Conservation (phyloP, 768 basidiomycete species). For the Phanerodontia chrysosporium region DNA sequence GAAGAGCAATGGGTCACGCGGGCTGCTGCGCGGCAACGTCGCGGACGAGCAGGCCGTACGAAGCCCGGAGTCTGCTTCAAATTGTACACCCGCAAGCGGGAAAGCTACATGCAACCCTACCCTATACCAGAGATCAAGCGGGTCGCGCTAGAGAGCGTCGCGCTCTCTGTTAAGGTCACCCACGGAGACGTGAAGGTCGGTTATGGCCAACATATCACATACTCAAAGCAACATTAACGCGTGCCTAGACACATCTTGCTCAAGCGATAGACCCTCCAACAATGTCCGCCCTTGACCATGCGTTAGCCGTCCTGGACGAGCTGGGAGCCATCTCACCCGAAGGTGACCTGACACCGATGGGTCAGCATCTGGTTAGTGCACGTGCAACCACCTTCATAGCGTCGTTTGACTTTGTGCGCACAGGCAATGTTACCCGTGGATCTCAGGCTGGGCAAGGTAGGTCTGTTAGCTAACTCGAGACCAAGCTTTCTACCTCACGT, state of each 20-base stretch:
- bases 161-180: slow-evolving; percentile 78
- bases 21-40: slow-evolving; percentile 78
- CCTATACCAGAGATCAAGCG: slow-evolving; percentile 86
- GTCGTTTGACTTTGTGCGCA: no score
- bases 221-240: neutral
- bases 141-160: slow-evolving; percentile 79
- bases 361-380: slow-evolving; percentile 63
- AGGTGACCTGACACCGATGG: slow-evolving; percentile 73
- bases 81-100: slow-evolving; percentile 73
- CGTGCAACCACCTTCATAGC: no score
- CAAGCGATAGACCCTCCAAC: slow-evolving; percentile 85
- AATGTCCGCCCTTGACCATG: slow-evolving; percentile 67
- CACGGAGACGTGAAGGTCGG: slow-evolving; percentile 72
- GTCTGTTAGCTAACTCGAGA: no score
- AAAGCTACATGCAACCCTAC: slow-evolving; percentile 63
- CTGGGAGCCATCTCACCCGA: slow-evolving; percentile 70
- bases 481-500: neutral
- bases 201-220: neutral
- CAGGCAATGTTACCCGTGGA: slow-evolving; percentile 87
- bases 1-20: slow-evolving; percentile 74
- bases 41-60: slow-evolving; percentile 89
- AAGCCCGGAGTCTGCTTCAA: slow-evolving; percentile 83
- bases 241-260: slow-evolving; percentile 50
- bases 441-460: slow-evolving; percentile 78
- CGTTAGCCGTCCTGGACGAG: slow-evolving; percentile 68